Conservation (phyloP, 768 basidiomycete species). For the Panellus pusillus region DNA sequence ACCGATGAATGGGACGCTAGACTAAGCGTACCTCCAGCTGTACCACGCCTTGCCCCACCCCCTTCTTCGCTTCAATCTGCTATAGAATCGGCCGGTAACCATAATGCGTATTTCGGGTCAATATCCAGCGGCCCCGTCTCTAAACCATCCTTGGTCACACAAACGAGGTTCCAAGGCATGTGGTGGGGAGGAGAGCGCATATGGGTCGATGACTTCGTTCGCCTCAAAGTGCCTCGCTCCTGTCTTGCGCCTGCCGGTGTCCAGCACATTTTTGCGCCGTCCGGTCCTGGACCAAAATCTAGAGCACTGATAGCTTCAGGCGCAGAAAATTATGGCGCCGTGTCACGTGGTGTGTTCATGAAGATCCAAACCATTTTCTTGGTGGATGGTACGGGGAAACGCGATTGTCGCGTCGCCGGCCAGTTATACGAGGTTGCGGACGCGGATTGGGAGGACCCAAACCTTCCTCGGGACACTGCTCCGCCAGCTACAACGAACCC, state of each 20-base stretch:
- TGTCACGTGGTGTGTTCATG: conserved; percentile 70
- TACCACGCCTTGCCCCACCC: conserved; percentile 19
- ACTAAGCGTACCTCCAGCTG: conserved; percentile 39
- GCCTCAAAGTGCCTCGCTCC: conserved; percentile 68
- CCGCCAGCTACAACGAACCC: conserved; percentile 1
- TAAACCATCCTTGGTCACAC: conserved; percentile 32
- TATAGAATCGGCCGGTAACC: conserved; percentile 45
- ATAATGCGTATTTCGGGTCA: conserved; percentile 37
- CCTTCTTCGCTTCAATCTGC: conserved; percentile 41
- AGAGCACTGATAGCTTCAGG: conserved; percentile 25
- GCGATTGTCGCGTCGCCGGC: conserved; percentile 70
- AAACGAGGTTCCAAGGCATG: conserved; percentile 71
- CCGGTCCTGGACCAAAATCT: conserved; percentile 51
- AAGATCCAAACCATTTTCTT: conserved; percentile 63
- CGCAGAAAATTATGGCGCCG: conserved; percentile 47
- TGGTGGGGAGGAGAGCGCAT: conserved; percentile 93
- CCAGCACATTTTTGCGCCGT: conserved; percentile 57
- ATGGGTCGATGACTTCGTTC: conserved; percentile 83
- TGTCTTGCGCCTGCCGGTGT: conserved; percentile 69
- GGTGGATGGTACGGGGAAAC: conserved; percentile 47
- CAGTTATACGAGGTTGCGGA: conserved; percentile 80
- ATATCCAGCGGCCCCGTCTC: conserved; percentile 20
- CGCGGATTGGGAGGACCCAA: conserved; percentile 60
- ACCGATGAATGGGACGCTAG: conserved; percentile 74
- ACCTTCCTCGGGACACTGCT: conserved; percentile 8